A percentile compares a stretch with the other conserved stretches of the same genome.
phyloP scores from a whole-genome alignment of 1,139 yeast genomes.

The Hansenula sp. region DNA sequence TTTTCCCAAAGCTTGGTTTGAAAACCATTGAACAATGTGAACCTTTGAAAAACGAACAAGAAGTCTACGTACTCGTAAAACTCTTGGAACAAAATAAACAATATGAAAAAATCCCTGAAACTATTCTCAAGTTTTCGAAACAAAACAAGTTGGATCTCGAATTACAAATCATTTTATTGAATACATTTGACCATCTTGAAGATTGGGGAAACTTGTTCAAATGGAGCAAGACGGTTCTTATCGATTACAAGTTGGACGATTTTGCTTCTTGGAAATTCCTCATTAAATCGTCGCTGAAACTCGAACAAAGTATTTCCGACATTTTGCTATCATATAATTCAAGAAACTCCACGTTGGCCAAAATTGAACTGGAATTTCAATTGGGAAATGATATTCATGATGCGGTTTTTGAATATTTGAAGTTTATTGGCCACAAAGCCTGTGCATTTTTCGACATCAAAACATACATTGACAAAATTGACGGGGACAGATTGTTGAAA shows the following conservation, averaged over 20 bases:
- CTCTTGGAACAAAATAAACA: slow-evolving; percentile 37
- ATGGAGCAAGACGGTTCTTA: slow-evolving; percentile 33
- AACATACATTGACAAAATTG: slow-evolving; percentile 26
- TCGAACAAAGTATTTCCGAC: slow-evolving; percentile 26
- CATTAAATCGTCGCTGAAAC: slow-evolving; percentile 39
- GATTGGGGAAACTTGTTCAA: slow-evolving; percentile 40
- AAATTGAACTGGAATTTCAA: slow-evolving; percentile 40
- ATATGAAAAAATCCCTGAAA: slow-evolving; percentile 28
- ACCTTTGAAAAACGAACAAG: slow-evolving; percentile 52
- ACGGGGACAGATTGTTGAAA: slow-evolving; percentile 8
- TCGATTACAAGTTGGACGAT: slow-evolving; percentile 47
- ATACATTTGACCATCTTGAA: slow-evolving; percentile 35
- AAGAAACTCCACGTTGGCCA: slow-evolving; percentile 57
- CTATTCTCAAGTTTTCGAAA: slow-evolving; percentile 27
- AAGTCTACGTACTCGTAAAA: slow-evolving; percentile 49
- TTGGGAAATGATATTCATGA: slow-evolving; percentile 19
- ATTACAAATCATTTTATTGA: slow-evolving; percentile 48
- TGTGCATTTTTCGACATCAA: slow-evolving; percentile 61
- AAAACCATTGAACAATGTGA: slow-evolving; percentile 44
- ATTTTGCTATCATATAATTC: slow-evolving; percentile 27
- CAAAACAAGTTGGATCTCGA: slow-evolving; percentile 47
- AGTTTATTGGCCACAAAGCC: slow-evolving; percentile 42
- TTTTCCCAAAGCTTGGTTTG: slow-evolving; percentile 55
- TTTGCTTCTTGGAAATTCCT: slow-evolving; percentile 57
- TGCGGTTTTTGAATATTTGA: slow-evolving; percentile 40